phyloP scores from a whole-genome alignment of 2,329 filamentous ascomycete genomes.

The Keithomyces neogunnii region DNA sequence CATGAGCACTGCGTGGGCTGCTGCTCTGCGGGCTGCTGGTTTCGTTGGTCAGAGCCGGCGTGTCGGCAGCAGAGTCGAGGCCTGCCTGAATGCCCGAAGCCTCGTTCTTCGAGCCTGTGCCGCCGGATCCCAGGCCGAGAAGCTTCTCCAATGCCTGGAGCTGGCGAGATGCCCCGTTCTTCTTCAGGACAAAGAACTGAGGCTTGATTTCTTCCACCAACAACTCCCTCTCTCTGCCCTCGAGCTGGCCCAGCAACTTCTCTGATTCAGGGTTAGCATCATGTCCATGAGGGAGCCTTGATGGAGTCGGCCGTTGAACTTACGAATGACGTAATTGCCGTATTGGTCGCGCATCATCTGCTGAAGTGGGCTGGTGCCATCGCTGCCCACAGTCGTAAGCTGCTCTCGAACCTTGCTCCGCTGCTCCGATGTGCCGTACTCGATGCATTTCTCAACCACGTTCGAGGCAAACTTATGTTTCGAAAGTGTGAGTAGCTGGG shows the following conservation, averaged over 20 bases:
- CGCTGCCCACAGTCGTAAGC: constrained; percentile 49
- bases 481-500: constrained; percentile 64
- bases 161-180: constrained; percentile 57
- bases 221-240: constrained; percentile 48
- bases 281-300: not conserved
- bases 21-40: constrained; percentile 62
- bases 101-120: constrained; percentile 16
- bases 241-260: constrained; percentile 62
- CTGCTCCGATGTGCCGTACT: constrained; percentile 60
- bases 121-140: constrained; percentile 16
- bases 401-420: constrained; percentile 59
- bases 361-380: constrained; percentile 63
- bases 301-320: constrained; percentile 27
- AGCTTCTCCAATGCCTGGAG: constrained; percentile 27
- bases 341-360: constrained; percentile 82
- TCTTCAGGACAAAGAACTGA: constrained; percentile 53
- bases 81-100: constrained; percentile 34
- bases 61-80: constrained; percentile 47
- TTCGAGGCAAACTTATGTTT: constrained; percentile 98
- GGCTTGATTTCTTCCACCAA: constrained; percentile 58
- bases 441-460: constrained; percentile 88
- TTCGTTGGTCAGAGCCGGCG: constrained; percentile 59
- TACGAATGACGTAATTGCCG: constrained; percentile 95
- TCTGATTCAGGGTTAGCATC: constrained; percentile 43
- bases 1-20: constrained; percentile 54